Base-by-base conservation (phyloP, 2,329 filamentous ascomycete species). In the Fusarium sp. region DNA sequence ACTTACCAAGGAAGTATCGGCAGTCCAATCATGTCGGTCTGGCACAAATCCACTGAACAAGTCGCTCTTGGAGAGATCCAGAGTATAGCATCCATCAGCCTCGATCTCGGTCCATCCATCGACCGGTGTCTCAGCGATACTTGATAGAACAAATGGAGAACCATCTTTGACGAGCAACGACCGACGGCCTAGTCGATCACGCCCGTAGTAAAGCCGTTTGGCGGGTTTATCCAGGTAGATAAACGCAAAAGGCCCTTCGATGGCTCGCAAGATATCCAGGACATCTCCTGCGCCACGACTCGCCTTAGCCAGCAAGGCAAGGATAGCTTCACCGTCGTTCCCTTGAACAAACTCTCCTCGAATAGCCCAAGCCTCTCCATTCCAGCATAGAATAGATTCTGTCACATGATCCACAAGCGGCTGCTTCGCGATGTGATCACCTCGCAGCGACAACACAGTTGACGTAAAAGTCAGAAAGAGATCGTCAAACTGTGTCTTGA, bases 311-410 rank as follows among this genome's bases (percentile, higher is more conserved):
- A 97, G 84, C 40, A 88, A 77, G 37, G 85, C 77, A 76, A 95
- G 90, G 20, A 98, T 84, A 10, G 84, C 82, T 75, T 91, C 86
- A 6, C 93, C 93, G 81, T 99, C 96, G 78, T 97, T 98, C 62
- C 90, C 92, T 9, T 77, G 64, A n/a, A 97, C 84, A 2, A 80
- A 75, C 13, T 86, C 75, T 37, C 85, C 86, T 12, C 81, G 82
- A 53, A 97, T 86, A 62, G 88, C 91, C 96, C 96, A 99, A 2
- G 94, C 95, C 79, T 99, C 96, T 45, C 96, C 96, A 78, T 99
- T 99, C 96, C 96, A 99, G 85, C 95, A 98, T 4, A 99, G 85
- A 2, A 93, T 84, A 2, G 91, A 93, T 7, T 86, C 85, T 1
- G 86, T 86, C 1, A 74, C 69, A 5, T 78, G 40, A 71, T 92